Base-by-base conservation (phyloP, 2,329 filamentous ascomycete species). In the Allantophomopsis lycopodina region DNA sequence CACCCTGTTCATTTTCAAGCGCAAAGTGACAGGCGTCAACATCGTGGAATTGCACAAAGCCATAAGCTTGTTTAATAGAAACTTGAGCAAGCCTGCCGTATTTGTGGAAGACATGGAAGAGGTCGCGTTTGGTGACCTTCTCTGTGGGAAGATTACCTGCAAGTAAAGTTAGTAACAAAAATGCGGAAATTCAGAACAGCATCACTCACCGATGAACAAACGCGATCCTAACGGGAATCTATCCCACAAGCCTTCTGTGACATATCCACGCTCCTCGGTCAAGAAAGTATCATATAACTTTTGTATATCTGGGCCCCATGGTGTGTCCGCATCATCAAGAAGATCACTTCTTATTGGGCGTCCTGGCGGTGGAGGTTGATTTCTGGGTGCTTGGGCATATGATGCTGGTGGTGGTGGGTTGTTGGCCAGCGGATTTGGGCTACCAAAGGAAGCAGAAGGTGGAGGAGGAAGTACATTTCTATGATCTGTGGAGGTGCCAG, bases 11-110 rank as follows among this genome's bases (percentile, higher is more conserved):
- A 30, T 71, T 70, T 30, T 82, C 69, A 50, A 96, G 71, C 4
- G 89, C 89, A 35, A 69, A 68, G 41, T 73, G 68, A 47, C 87
- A 94, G 53, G 89, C 80, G 2, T 72, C 68, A 4, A 78, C 64
- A 21, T 85, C 79, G 48, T 94, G 71, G 48, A 93, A 98, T 56
- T 96, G 91, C 30, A 96, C 87, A 55, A 96, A 98, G 2, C 91
- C 91, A 60, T 94, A 96, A 2, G 88, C 88, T 48, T 91, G 87
- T 60, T 96, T 96, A 50, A 96, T 85, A 1, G 87, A 94, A 44
- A 96, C 91, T 57, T 98, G 91, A 2, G 88, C 89, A 36, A 98
- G 67, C 44, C 79, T 80, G 40, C 91, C 91, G 55, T 86, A 88
- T 42, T 71, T 73, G 54, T 87, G 78, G 55, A 98, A 96, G 14